Evolutionary conservation across 805 yeast genomes (phyloP).

Genomic region (Kluyveromyces starmeri): DNA sequence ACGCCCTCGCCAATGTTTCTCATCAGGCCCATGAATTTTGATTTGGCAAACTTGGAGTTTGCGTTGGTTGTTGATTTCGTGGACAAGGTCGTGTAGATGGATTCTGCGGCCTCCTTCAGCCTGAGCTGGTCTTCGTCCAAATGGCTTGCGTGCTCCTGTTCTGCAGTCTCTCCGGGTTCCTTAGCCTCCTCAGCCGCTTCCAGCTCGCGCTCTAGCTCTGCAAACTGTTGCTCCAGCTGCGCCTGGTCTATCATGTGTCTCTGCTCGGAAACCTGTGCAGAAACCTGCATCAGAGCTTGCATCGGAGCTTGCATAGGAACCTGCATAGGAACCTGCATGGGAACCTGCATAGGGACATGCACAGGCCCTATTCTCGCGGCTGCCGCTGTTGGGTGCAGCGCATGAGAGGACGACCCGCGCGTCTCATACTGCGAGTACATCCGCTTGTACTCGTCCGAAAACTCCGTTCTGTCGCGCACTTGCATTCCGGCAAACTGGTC

Average conservation of each 20-base stretch:
- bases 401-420: background rate
- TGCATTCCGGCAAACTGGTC: slow-evolving; percentile 21
- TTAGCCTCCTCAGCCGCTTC: background rate
- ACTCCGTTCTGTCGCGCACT: slow-evolving; percentile 25
- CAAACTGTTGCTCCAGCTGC: slow-evolving; percentile 17
- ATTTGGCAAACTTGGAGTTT: slow-evolving; percentile 17
- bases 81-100: slow-evolving; percentile 11
- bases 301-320: background rate
- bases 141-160: background rate
- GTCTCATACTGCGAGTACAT: slow-evolving; percentile 20
- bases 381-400: slow-evolving; percentile 1
- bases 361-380: background rate
- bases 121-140: slow-evolving; percentile 18
- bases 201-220: slow-evolving; percentile 18
- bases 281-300: slow-evolving; percentile 6
- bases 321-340: background rate
- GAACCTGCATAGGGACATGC: background rate
- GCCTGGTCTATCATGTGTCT: too few relatives aligned
- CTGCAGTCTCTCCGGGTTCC: background rate
- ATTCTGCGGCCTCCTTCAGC: slow-evolving; percentile 21
- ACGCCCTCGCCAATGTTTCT: slow-evolving; percentile 24
- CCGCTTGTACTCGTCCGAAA: slow-evolving; percentile 21
- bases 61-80: slow-evolving; percentile 8
- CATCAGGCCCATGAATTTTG: slow-evolving; percentile 26
- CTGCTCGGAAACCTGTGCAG: background rate